Evolutionary conservation across 202 grass and related monocot species (phyloP).

Genomic region (Schoenoplectus tabernaemontani): DNA sequence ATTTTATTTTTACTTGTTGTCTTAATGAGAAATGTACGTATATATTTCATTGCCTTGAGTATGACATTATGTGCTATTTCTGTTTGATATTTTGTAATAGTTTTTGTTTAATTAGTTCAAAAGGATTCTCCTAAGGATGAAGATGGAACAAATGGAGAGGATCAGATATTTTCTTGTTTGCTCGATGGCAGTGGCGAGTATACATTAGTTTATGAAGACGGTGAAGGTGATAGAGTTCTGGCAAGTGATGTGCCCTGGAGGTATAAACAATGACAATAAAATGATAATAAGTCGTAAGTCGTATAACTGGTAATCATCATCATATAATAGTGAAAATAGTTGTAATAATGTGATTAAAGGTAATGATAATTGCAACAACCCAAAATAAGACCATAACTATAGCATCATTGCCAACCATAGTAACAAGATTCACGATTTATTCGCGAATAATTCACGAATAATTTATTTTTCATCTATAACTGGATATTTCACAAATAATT

Average conservation of each 20-base stretch:
- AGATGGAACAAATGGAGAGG: constrained; percentile 27
- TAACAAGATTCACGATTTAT: too few species aligned
- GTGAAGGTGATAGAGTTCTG: constrained; percentile 74
- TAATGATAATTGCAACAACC: not conserved
- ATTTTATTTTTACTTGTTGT: too few species aligned
- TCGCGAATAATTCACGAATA: too few species aligned
- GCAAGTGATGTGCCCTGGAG: constrained; percentile 83
- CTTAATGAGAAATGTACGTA: not conserved
- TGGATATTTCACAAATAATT: too few species aligned
- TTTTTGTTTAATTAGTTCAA: constrained; percentile 47
- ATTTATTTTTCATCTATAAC: too few species aligned
- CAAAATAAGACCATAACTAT: too few species aligned
- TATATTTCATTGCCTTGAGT: not conserved
- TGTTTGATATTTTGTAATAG: constrained; percentile 12
- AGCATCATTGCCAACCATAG: not conserved
- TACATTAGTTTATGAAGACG: constrained; percentile 83
- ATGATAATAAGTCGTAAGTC: too few species aligned
- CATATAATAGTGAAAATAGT: not conserved
- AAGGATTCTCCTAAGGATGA: constrained; percentile 34
- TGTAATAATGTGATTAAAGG: not conserved
- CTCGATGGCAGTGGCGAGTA: constrained; percentile 86
- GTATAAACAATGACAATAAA: too few species aligned
- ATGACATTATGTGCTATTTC: not conserved
- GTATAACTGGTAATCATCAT: too few species aligned
- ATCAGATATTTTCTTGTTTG: constrained; percentile 63